Evolutionary conservation across 2,329 filamentous ascomycete species (phyloP).

Genomic region (Exophiala dermatitidis): DNA sequence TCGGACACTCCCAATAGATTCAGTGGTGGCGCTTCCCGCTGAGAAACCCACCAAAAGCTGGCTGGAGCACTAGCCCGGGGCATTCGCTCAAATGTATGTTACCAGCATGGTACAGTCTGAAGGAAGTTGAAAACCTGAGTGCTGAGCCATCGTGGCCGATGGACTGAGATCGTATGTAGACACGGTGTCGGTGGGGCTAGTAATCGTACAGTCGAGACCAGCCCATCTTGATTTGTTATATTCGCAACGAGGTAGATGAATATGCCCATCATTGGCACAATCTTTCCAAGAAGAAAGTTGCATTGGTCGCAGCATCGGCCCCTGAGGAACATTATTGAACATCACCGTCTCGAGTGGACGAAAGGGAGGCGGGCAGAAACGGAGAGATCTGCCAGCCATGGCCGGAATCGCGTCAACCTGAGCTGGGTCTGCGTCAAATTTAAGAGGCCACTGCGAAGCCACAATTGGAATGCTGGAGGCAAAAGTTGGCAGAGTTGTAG

Average conservation of each 20-base stretch:
- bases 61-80: no score
- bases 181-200: conserved; percentile 10
- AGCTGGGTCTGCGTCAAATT: background rate
- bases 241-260: background rate
- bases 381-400: background rate
- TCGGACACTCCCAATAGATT: no score
- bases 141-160: background rate
- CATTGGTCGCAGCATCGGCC: conserved; percentile 8
- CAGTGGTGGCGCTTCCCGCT: no score
- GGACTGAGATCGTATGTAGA: conserved; percentile 10
- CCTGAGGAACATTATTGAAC: background rate
- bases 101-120: no score
- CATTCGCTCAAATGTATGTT: no score
- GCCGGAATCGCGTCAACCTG: background rate
- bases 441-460: background rate
- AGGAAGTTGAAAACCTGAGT: background rate
- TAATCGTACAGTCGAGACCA: background rate
- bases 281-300: background rate
- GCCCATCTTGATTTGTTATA: background rate
- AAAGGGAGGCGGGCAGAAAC: background rate
- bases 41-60: no score
- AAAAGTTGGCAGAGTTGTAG: background rate
- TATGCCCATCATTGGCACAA: background rate
- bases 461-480: background rate
- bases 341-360: background rate